Conservation (phyloP, 345 rosid species). For the Stellera chamaejasme region DNA sequence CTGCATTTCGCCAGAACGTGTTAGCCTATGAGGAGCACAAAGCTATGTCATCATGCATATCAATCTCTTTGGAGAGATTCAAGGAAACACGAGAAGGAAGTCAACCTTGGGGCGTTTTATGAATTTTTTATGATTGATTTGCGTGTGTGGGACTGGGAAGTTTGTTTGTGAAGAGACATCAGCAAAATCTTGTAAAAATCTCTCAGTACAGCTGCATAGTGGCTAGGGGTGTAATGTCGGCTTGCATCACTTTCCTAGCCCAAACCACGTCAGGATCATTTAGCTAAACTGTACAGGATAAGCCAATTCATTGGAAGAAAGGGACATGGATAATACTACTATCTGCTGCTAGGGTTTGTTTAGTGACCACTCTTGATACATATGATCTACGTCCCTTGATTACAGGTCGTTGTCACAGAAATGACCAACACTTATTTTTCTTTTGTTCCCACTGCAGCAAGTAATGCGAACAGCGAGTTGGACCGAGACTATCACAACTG, state of each 20-base stretch:
- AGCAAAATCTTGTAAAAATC: constrained; percentile 7
- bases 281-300: constrained; percentile 3
- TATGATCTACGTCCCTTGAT: no score
- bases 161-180: constrained; percentile 12
- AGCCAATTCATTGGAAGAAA: background rate
- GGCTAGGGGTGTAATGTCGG: constrained; percentile 9
- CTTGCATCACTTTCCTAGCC: constrained; percentile 9
- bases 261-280: constrained; percentile 7
- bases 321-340: background rate
- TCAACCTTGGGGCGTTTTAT: constrained; percentile 10
- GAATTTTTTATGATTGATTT: constrained; percentile 13
- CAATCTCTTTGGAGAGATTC: background rate
- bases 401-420: no score
- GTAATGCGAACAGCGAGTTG: no score
- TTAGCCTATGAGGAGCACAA: background rate
- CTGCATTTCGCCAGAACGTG: background rate
- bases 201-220: constrained; percentile 9
- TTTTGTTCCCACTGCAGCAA: no score
- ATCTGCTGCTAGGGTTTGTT: background rate
- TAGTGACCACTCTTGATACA: background rate
- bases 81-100: constrained; percentile 4
- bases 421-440: no score
- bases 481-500: no score
- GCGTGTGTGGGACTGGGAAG: constrained; percentile 6
- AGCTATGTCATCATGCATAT: background rate